Conservation (phyloP, 495 filamentous ascomycete species). For the Cairneyella variabilis region DNA sequence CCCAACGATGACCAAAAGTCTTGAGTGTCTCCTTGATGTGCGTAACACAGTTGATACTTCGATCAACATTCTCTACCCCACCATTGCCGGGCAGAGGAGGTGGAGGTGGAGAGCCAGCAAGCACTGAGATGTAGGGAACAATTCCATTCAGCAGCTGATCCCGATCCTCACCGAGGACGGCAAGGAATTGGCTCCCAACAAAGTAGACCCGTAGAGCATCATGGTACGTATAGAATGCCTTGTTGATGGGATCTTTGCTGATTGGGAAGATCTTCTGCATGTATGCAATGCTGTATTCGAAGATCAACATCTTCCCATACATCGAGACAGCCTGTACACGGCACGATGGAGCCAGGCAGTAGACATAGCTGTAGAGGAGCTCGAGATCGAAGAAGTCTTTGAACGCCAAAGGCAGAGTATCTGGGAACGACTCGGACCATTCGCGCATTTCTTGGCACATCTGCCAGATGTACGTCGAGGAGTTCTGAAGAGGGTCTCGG, state of each 20-base stretch:
- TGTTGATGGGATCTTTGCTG: slow-evolving; percentile 41
- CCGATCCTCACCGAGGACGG: slow-evolving; percentile 55
- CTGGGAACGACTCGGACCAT: slow-evolving; percentile 62
- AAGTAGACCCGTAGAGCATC: slow-evolving; percentile 70
- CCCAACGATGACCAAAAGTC: slow-evolving; percentile 48
- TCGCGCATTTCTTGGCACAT: slow-evolving; percentile 60
- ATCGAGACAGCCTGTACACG: slow-evolving; percentile 58
- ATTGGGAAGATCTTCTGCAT: slow-evolving; percentile 56
- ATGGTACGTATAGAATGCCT: slow-evolving; percentile 65
- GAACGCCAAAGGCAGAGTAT: slow-evolving; percentile 51
- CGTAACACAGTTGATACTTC: slow-evolving; percentile 42
- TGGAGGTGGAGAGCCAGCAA: slow-evolving; percentile 20
- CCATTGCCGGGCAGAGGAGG: slow-evolving; percentile 24
- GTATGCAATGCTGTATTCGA: slow-evolving; percentile 77
- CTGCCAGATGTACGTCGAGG: slow-evolving; percentile 56
- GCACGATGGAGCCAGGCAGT: slow-evolving; percentile 73
- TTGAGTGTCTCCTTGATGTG: slow-evolving; percentile 39
- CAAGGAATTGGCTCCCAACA: slow-evolving; percentile 65
- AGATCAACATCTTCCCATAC: slow-evolving; percentile 71
- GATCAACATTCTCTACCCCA: slow-evolving; percentile 37
- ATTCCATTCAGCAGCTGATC: slow-evolving; percentile 39
- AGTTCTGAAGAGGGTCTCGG: slow-evolving; percentile 55
- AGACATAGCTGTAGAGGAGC: slow-evolving; percentile 77
- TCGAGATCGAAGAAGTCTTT: slow-evolving; percentile 75
- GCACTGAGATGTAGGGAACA: slow-evolving; percentile 18